Base-by-base conservation (phyloP, 75 land plant species). In the Isoetes taiwanensis region DNA sequence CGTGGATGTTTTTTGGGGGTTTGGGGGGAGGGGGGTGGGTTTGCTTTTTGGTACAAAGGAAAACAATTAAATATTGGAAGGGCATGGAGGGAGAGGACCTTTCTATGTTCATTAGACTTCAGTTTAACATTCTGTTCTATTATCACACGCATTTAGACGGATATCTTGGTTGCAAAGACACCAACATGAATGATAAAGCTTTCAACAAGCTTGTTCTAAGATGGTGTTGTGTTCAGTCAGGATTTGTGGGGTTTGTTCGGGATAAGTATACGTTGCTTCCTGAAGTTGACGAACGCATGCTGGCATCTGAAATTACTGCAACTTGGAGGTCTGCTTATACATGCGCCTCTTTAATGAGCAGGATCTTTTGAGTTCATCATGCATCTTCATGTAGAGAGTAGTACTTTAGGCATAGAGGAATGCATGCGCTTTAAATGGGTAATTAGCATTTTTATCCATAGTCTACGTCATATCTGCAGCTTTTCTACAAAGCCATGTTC, bases 211-310 rank as follows among this genome's bases (percentile, higher is more conserved):
- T 39, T 34, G 16, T 60, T 48, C 30, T 52, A 38, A 28, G 0
- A 54, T 67, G n/a, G n/a, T n/a, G n/a, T n/a, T 27, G 20, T 14
- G 50, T 32, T 48, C 80, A 94, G 99, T 85, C 99, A 26, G 99
- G 99, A 26, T 94, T 94, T 76, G 99, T 78, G 59, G 83, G 95
- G 29, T 94, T 82, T 58, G 42, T 89, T 11, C 72, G 86, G 52
- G 99, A 94, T 46, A 72, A 78, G 32, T 80, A 76, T 62, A 94
- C 99, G 1, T 42, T 79, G 29, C 72, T 94, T 23, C 84, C 84
- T 38, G 96, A 94, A 41, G 80, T 89, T 28, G 70, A 64, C 52
- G 96, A 94, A 41, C 94, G 99, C 50, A 76, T 94, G 63, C 56
- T 94, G 30, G 96, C 99, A 28, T 86, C 99, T 9, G 80, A 82